A percentile compares a stretch with the other conserved stretches of the same genome.
phyloP scores from a whole-genome alignment of 2,329 filamentous ascomycete genomes.

The Cladorrhinum sp. region DNA sequence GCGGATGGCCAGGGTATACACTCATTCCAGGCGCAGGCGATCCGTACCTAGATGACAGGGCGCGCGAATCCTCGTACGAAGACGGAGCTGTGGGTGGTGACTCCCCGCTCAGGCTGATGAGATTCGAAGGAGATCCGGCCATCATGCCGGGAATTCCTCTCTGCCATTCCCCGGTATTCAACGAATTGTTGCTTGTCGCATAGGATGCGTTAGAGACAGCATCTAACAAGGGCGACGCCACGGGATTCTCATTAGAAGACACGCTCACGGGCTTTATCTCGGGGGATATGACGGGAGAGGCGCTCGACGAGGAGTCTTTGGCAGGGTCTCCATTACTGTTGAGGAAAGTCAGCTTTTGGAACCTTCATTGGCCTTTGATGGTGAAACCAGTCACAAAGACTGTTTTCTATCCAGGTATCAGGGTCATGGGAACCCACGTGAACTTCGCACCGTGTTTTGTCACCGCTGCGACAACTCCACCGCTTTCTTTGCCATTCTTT shows the following conservation, averaged over 20 bases:
- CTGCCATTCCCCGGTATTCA: constrained; percentile 49
- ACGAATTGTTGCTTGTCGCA: constrained; percentile 47
- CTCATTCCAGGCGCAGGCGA: constrained; percentile 45
- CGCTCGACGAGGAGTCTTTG: constrained; percentile 38
- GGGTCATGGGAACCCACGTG: constrained; percentile 40
- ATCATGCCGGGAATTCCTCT: constrained; percentile 37
- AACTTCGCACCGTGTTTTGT: constrained; percentile 53
- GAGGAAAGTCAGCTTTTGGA: constrained; percentile 19
- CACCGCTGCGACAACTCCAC: constrained; percentile 52
- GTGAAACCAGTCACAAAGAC: neutral
- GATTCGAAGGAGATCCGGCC: constrained; percentile 51
- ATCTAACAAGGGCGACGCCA: constrained; percentile 47
- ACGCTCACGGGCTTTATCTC: constrained; percentile 43
- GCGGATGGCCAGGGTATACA: constrained; percentile 43
- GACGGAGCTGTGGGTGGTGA: constrained; percentile 53
- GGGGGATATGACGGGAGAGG: constrained; percentile 46
- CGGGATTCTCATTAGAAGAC: constrained; percentile 41
- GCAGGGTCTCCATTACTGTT: constrained; percentile 32
- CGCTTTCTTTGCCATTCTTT: constrained; percentile 54
- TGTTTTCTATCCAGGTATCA: neutral
- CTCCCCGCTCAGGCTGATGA: constrained; percentile 50
- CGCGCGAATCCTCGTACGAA: constrained; percentile 48
- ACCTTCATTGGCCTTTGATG: neutral
- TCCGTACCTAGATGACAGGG: constrained; percentile 45
- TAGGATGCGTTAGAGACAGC: constrained; percentile 49